These are phyloP conservation scores for Podaxis sp. DNA, from an alignment of 768 basidiomycete species.

Conservation along the genomic window DNA sequence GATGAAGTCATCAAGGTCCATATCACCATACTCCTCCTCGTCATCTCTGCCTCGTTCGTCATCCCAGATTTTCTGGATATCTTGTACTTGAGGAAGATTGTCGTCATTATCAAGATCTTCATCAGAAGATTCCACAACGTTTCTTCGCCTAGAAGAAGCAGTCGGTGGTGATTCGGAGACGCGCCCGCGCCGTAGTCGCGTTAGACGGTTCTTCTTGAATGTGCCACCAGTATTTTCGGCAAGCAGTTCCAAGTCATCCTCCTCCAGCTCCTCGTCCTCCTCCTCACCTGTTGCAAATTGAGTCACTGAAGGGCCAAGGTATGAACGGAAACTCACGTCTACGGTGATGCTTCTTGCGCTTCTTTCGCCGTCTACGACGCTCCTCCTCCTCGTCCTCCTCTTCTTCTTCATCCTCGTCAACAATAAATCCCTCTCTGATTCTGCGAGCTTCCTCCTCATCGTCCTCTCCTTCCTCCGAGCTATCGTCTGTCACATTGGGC, in stretches of 20 bases:
- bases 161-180: slow-evolving; percentile 69
- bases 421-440: slow-evolving; percentile 89
- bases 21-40: slow-evolving; percentile 73
- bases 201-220: slow-evolving; percentile 69
- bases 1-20: slow-evolving; percentile 76
- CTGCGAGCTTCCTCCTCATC: slow-evolving; percentile 84
- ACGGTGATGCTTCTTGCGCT: slow-evolving; percentile 66
- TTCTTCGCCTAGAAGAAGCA: slow-evolving; percentile 56
- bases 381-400: slow-evolving; percentile 71
- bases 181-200: slow-evolving; percentile 66
- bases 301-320: slow-evolving; percentile 10
- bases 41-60: slow-evolving; percentile 67
- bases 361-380: slow-evolving; percentile 58
- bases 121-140: slow-evolving; percentile 69
- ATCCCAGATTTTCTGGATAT: slow-evolving; percentile 80
- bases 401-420: slow-evolving; percentile 85
- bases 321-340: slow-evolving; percentile 34
- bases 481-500: slow-evolving; percentile 66
- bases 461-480: slow-evolving; percentile 88
- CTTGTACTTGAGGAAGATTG: slow-evolving; percentile 55
- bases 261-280: slow-evolving; percentile 76
- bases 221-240: slow-evolving; percentile 88
- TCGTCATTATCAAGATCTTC: slow-evolving; percentile 67
- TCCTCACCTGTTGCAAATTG: slow-evolving; percentile 31
- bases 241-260: slow-evolving; percentile 87